Percentiles rank a stretch among this genome's conserved stretches.
phyloP scores from a whole-genome alignment of 2,329 filamentous ascomycete genomes.

The Raffaelea ambrosiae region DNA sequence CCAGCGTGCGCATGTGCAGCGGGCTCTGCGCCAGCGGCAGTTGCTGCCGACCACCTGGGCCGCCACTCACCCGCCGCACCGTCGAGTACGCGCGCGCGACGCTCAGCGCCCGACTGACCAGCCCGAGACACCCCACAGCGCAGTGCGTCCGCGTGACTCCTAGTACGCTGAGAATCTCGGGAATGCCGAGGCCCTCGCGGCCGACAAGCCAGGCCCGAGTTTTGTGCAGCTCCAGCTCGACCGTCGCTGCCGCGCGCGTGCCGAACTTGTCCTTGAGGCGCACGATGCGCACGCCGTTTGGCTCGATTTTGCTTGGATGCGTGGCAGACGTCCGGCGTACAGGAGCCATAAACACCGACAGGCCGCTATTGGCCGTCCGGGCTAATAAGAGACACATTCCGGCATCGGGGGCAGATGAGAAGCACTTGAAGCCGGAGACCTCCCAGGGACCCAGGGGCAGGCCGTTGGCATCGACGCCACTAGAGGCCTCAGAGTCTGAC shows the following conservation, averaged over 20 bases:
- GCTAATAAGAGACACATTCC: slow-evolving; percentile 58
- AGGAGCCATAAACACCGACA: slow-evolving; percentile 59
- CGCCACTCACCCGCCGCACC: slow-evolving; percentile 43
- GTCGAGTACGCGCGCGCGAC: slow-evolving; percentile 50
- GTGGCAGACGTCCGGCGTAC: slow-evolving; percentile 45
- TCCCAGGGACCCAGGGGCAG: slow-evolving; percentile 46
- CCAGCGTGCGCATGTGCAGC: slow-evolving; percentile 50
- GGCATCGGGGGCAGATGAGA: slow-evolving; percentile 58
- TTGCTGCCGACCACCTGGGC: slow-evolving; percentile 33
- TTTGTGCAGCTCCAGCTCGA: slow-evolving; percentile 58
- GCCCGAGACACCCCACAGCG: slow-evolving; percentile 41
- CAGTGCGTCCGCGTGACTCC: slow-evolving; percentile 58
- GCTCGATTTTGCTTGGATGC: slow-evolving; percentile 20
- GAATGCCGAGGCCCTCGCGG: slow-evolving; percentile 55
- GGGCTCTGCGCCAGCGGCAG: slow-evolving; percentile 41
- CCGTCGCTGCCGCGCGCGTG: slow-evolving; percentile 61
- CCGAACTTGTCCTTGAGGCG: slow-evolving; percentile 67
- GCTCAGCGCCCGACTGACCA: slow-evolving; percentile 46
- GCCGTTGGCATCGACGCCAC: slow-evolving; percentile 15
- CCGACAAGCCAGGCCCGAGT: slow-evolving; percentile 61
- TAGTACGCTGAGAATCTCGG: slow-evolving; percentile 59
- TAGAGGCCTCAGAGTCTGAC: slow-evolving; percentile 16
- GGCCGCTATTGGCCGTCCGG: slow-evolving; percentile 38
- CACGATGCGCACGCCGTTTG: slow-evolving; percentile 62
- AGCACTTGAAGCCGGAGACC: slow-evolving; percentile 65